Conservation (phyloP, 2,329 filamentous ascomycete species). For the Fusarium musae region DNA sequence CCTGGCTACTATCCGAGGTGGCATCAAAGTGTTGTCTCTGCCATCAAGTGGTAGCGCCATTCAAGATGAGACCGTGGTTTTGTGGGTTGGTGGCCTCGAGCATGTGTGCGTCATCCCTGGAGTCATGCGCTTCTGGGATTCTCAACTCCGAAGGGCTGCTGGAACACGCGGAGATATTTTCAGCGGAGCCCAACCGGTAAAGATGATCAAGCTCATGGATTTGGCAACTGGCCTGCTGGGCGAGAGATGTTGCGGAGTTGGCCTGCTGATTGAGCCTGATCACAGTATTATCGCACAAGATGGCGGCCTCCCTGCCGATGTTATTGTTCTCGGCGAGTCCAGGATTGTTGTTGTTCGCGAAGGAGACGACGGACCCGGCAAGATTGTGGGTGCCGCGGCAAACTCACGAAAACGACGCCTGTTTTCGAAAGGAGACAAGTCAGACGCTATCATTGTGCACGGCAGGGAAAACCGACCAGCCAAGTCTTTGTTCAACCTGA, state of each 20-base stretch:
- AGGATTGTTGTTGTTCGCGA: constrained; percentile 66
- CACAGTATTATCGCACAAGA: constrained; percentile 41
- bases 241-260: constrained; percentile 65
- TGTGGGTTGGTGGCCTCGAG: constrained; percentile 68
- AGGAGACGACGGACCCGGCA: constrained; percentile 59
- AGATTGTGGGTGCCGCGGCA: constrained; percentile 54
- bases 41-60: constrained; percentile 56
- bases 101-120: constrained; percentile 67
- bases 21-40: constrained; percentile 61
- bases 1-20: constrained; percentile 62
- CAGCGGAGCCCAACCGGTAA: constrained; percentile 63
- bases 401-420: constrained; percentile 49
- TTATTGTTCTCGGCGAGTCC: constrained; percentile 66
- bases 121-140: constrained; percentile 68
- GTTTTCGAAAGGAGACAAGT: constrained; percentile 54
- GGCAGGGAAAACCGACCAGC: constrained; percentile 53
- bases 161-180: constrained; percentile 66
- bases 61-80: constrained; percentile 64
- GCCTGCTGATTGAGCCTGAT: constrained; percentile 55
- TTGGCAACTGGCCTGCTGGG: constrained; percentile 65
- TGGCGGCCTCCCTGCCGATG: constrained; percentile 62
- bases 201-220: constrained; percentile 66
- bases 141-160: constrained; percentile 63
- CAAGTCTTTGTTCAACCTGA: constrained; percentile 63
- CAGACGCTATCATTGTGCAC: constrained; percentile 67